Evolutionary conservation across 2,329 filamentous ascomycete genomes (phyloP).

Genomic region (Fusarium guadeloupense): DNA sequence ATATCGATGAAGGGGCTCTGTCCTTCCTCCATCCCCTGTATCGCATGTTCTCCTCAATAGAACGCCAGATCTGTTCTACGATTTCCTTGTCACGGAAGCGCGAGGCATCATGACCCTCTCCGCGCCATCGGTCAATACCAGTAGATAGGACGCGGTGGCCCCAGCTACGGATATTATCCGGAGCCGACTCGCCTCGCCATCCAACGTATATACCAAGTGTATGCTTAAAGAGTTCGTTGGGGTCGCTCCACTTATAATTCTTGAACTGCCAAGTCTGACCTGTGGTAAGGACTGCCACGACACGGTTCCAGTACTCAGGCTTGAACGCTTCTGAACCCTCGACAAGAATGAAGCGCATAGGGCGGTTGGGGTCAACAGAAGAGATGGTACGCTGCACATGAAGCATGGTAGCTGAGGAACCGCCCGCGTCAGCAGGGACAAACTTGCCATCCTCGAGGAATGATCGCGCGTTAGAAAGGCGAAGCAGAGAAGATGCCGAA

Average conservation of each 20-base stretch:
- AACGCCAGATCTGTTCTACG: constrained; percentile 91
- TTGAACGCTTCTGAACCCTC: constrained; percentile 95
- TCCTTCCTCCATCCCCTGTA: constrained; percentile 83
- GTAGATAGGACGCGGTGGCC: constrained; percentile 83
- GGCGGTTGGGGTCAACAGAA: constrained; percentile 72
- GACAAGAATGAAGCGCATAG: constrained; percentile 93
- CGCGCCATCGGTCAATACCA: constrained; percentile 84
- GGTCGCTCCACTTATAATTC: constrained; percentile 93
- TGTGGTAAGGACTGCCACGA: constrained; percentile 97
- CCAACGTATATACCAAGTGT: constrained; percentile 89
- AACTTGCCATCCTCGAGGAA: constrained; percentile 91
- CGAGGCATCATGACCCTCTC: constrained; percentile 61
- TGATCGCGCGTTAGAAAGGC: constrained; percentile 93
- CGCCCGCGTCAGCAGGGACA: constrained; percentile 76
- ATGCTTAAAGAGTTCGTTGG: constrained; percentile 88
- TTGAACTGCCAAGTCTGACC: constrained; percentile 99
- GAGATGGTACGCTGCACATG: constrained; percentile 84
- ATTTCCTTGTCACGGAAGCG: constrained; percentile 91
- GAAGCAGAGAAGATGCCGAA: constrained; percentile 91
- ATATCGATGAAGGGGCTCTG: constrained; percentile 67
- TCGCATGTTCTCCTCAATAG: constrained; percentile 88
- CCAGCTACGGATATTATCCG: constrained; percentile 82
- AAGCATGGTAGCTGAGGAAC: constrained; percentile 79
- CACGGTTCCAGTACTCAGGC: constrained; percentile 95
- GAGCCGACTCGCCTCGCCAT: constrained; percentile 85